Base-by-base conservation (phyloP, 352 stramenopile species). In the Phytopythium helicoides region DNA sequence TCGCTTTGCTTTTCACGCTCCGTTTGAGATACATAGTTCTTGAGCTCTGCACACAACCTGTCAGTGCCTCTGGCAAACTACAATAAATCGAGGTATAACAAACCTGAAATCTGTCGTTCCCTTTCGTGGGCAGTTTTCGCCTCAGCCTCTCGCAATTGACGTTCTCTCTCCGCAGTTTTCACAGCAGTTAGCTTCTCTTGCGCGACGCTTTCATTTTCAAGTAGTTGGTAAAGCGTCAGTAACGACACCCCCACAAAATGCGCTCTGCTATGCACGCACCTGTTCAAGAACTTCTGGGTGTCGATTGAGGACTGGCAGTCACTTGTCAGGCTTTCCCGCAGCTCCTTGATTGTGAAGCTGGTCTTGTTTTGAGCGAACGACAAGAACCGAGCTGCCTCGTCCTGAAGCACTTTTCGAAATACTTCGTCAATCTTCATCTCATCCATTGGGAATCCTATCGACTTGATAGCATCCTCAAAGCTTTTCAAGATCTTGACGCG, bases 241-340 rank as follows among this genome's bases (percentile, higher is more conserved):
- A n/a, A n/a, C n/a, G 23, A 2, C 22, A 0, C 1, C 15, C n/a
- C 8, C 26, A 16, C 2, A 14, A 47, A 47, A 11, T 14, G 3
- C 15, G 14, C 9, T 39, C 6, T 44, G 22, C 68, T n/a, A 3
- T 49, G 5, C 9, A 9, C 28, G 28, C 28, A 90, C 79, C 68
- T 50, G 53, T 89, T 92, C 9, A 90, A 64, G 44, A 76, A 58
- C 45, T 91, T 94, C 47, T 92, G 80, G 33, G 84, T 89, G 34
- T 89, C 72, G 12, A 94, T 61, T 3, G 68, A 63, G 31, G 60
- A 44, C 50, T 64, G 76, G 54, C 78, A 88, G 50, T 92, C 80
- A 10, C 44, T 72, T 15, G 70, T 80, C 19, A 94, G 57, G 33
- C 71, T 77, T 18, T 89, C 76, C 21, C 71, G 74, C 26, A 87